Evolutionary conservation across 148 eudicot genomes (phyloP).

Genomic region (Talinum fruticosum): DNA sequence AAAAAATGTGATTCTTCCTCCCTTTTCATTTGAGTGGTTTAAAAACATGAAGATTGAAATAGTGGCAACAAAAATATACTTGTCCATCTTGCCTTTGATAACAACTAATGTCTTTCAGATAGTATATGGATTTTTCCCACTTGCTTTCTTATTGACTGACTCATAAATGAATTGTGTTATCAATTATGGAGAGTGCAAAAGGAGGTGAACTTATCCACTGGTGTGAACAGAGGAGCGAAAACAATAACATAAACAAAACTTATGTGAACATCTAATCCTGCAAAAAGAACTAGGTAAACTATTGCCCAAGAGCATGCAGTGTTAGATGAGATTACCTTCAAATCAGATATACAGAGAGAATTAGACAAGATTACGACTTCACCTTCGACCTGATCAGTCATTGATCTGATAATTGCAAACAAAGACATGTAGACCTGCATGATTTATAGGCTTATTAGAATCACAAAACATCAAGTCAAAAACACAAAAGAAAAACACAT

Average conservation of each 20-base stretch:
- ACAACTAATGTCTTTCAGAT: not conserved
- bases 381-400: slow-evolving; percentile 60
- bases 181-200: not conserved
- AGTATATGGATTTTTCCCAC: not conserved
- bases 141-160: not conserved
- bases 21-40: not conserved
- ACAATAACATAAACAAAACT: not conserved
- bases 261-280: not conserved
- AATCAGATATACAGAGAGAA: slow-evolving; percentile 55
- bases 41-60: not conserved
- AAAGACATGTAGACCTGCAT: slow-evolving; percentile 85
- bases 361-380: slow-evolving; percentile 38
- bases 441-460: too few species aligned
- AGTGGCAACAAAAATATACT: not conserved
- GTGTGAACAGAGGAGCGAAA: not conserved
- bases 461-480: too few species aligned
- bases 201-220: not conserved
- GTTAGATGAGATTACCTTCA: slow-evolving; percentile 53
- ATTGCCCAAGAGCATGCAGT: slow-evolving; percentile 9
- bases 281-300: not conserved
- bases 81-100: not conserved
- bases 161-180: not conserved
- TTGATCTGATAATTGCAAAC: slow-evolving; percentile 61
- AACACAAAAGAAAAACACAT: too few species aligned
- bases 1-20: not conserved